phyloP scores from a whole-genome alignment of 768 basidiomycete species.

The Zangia roseola region DNA sequence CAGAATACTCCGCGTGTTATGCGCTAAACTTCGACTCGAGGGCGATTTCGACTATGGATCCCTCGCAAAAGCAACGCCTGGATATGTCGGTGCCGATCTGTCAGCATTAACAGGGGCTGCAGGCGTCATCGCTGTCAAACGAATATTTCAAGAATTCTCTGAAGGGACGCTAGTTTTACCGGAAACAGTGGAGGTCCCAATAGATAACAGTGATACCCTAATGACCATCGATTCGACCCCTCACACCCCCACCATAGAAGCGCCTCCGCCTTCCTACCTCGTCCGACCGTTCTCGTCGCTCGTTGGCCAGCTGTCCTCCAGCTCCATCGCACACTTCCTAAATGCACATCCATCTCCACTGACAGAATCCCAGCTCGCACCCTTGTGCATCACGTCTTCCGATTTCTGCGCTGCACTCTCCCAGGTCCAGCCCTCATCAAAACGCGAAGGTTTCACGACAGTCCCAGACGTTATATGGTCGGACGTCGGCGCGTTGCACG shows the following conservation, averaged over 20 bases:
- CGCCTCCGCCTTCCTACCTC: constrained; percentile 11
- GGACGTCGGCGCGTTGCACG: constrained; percentile 90
- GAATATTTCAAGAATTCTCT: constrained; percentile 83
- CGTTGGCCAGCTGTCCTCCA: constrained; percentile 42
- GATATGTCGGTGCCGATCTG: constrained; percentile 95
- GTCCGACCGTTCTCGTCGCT: constrained; percentile 36
- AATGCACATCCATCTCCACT: constrained; percentile 82
- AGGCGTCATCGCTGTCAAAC: constrained; percentile 93
- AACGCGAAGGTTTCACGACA: constrained; percentile 97
- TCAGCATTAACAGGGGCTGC: constrained; percentile 89
- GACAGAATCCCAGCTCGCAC: constrained; percentile 72
- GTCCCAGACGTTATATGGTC: constrained; percentile 95
- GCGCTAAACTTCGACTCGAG: constrained; percentile 76
- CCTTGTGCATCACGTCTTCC: constrained; percentile 73
- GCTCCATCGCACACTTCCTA: constrained; percentile 89
- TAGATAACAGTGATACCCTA: constrained; percentile 24
- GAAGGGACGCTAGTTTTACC: constrained; percentile 63
- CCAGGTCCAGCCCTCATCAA: constrained; percentile 92
- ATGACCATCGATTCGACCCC: constrained; percentile 39
- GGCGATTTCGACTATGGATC: constrained; percentile 85
- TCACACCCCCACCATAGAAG: constrained; percentile 19
- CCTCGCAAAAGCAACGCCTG: constrained; percentile 92
- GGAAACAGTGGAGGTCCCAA: constrained; percentile 24
- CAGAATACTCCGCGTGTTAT: constrained; percentile 88
- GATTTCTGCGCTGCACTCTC: constrained; percentile 85